Evolutionary conservation across 257 asterid species (phyloP).

Genomic region (Salvia rosmarinus): DNA sequence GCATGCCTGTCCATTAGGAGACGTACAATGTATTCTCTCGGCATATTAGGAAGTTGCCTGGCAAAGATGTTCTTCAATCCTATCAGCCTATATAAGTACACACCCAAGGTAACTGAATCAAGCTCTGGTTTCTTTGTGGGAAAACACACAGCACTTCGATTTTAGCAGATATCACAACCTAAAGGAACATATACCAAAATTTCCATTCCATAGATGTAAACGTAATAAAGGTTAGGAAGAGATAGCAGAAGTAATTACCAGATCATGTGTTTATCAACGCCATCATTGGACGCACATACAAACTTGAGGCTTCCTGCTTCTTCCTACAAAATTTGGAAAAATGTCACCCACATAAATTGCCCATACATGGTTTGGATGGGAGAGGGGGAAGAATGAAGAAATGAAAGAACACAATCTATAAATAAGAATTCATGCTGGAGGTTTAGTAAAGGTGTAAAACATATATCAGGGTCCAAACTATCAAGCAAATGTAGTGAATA

Average conservation of each 20-base stretch:
- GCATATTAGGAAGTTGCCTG: slow-evolving; percentile 97
- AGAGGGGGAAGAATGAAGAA: background rate
- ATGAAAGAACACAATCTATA: background rate
- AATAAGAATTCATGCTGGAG: too few relatives aligned
- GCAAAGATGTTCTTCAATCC: slow-evolving; percentile 97
- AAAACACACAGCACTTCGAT: background rate
- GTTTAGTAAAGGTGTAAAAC: too few relatives aligned
- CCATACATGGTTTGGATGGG: background rate
- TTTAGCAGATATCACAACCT: slow-evolving; percentile 20
- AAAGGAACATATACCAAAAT: slow-evolving; percentile 8
- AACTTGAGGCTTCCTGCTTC: slow-evolving; percentile 86
- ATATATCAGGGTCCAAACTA: slow-evolving; percentile 7
- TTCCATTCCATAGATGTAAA: slow-evolving; percentile 15
- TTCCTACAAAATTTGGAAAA: slow-evolving; percentile 62
- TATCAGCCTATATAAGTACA: slow-evolving; percentile 68
- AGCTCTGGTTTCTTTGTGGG: background rate
- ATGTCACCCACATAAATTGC: slow-evolving; percentile 21
- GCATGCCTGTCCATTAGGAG: slow-evolving; percentile 97
- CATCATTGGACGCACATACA: slow-evolving; percentile 88
- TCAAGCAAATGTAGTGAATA: slow-evolving; percentile 16
- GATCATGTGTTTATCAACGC: slow-evolving; percentile 83
- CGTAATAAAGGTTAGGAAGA: slow-evolving; percentile 10
- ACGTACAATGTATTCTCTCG: slow-evolving; percentile 97
- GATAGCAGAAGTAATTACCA: slow-evolving; percentile 61
- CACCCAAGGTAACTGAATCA: slow-evolving; percentile 15